Evolutionary conservation across 2,329 filamentous ascomycete species (phyloP).

Genomic region (Arthrobotrys sphaeroides): DNA sequence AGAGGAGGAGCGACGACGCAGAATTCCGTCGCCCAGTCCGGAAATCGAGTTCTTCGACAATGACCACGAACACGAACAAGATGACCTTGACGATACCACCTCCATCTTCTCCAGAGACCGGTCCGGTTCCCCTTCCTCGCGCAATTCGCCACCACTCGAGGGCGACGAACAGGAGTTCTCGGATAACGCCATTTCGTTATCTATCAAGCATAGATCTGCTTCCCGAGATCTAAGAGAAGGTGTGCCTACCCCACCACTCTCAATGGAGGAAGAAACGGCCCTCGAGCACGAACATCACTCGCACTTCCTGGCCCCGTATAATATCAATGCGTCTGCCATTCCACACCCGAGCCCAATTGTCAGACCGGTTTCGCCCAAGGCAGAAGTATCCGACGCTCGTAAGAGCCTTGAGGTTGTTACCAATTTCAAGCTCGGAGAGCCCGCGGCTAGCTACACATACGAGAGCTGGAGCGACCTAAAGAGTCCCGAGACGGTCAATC

Average conservation of each 20-base stretch:
- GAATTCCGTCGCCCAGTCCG: constrained; percentile 84
- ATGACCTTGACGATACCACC: constrained; percentile 69
- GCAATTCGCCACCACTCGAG: constrained; percentile 81
- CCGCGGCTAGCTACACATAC: constrained; percentile 65
- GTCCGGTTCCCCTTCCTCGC: constrained; percentile 62
- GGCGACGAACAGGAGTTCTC: constrained; percentile 97
- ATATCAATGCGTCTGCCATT: constrained; percentile 60
- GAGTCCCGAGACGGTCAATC: constrained; percentile 86
- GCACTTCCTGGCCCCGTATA: constrained; percentile 64
- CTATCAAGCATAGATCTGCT: constrained; percentile 66
- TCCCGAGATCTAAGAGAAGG: constrained; percentile 56
- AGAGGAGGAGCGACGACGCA: constrained; percentile 68
- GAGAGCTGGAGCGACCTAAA: constrained; percentile 65
- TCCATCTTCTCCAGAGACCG: constrained; percentile 74
- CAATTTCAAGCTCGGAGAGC: constrained; percentile 56
- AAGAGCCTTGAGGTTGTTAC: constrained; percentile 49
- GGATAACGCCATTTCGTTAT: constrained; percentile 80
- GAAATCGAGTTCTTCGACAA: constrained; percentile 90
- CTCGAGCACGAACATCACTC: constrained; percentile 62
- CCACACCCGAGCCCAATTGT: constrained; percentile 47
- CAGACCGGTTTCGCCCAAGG: constrained; percentile 41
- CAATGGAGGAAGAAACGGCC: constrained; percentile 66
- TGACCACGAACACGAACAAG: constrained; percentile 79
- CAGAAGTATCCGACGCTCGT: constrained; percentile 23
- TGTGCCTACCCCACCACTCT: constrained; percentile 60